Evolutionary conservation across 192 early-diverging fungal species (phyloP), one percentile per base, ranked within the genome.

Genomic region (Umbelopsis ramanniana): DNA sequence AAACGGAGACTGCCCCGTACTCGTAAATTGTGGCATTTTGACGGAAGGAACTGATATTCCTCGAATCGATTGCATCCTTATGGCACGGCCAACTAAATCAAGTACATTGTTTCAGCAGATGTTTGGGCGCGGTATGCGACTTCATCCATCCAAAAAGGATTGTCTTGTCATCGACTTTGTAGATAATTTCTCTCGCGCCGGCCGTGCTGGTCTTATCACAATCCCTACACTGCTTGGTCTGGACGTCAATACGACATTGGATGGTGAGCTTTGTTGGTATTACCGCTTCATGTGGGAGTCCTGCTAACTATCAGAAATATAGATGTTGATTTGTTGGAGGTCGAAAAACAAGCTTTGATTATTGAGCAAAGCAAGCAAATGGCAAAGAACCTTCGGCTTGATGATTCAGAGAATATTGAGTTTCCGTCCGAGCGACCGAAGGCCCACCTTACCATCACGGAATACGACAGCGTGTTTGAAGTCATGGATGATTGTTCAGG

Each of bases 81-180:
- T 97, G 84, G 93, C 92, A 1, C 76, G 94, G 4, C 97, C 95
- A 0, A 98, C 97, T 10, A 81, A 84, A 35, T 95, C 93, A 45
- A 78, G 85, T n/a, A 89, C 89, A 26, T 84, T 98, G 67, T 91
- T 97, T 83, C 93, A 94, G 70, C 97, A 98, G 82, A 98, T 98
- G 97, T 75, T 98, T 43, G 97, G 97, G 14, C 89, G 97, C 33
- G 97, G 97, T 1, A 85, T 98, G 88, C 85, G 96, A 3, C 54
- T 86, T 14, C 71, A 74, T 57, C 69, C 76, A 14, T 84, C 74
- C 1, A 98, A 98, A 76, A 68, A 76, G 3, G 84, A 94, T 69
- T 97, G 97, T 69, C 76, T 95, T 24, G 85, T 96, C 0, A 74
- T 97, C 33, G 97, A 98, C 72, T 92, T 96, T 81, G 89, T 93